Evolutionary conservation across 2,329 filamentous ascomycete genomes (phyloP).

Genomic region (Epichloe scottii): DNA sequence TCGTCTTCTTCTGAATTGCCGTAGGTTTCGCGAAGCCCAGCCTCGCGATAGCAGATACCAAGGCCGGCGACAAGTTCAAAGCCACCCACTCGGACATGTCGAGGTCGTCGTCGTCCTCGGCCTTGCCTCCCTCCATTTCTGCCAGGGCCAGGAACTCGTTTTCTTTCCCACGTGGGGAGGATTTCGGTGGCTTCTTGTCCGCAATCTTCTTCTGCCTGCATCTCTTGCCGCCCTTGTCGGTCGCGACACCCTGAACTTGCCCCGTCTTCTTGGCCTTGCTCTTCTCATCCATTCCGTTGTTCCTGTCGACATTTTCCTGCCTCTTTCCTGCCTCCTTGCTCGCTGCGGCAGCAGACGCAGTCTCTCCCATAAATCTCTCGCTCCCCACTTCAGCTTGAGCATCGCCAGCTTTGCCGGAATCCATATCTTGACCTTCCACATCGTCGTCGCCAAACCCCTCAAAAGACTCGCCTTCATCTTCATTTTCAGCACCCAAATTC

Average conservation of each 20-base stretch:
- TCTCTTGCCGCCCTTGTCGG: conserved; percentile 1
- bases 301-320: conserved; percentile 1
- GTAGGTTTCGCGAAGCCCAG: conserved; percentile 75
- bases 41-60: conserved; percentile 62
- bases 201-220: conserved; percentile 19
- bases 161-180: conserved; percentile 23
- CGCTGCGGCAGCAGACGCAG: neutral
- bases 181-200: conserved; percentile 22
- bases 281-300: conserved; percentile 11
- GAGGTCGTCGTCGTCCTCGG: conserved; percentile 48
- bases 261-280: conserved; percentile 10
- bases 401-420: conserved; percentile 20
- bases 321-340: conserved; percentile 3
- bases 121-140: conserved; percentile 37
- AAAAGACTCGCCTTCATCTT: conserved; percentile 43
- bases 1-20: conserved; percentile 63
- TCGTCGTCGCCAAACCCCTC: conserved; percentile 47
- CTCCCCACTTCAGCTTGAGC: conserved; percentile 18
- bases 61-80: conserved; percentile 58
- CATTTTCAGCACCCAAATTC: conserved; percentile 8
- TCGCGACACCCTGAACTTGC: conserved; percentile 10
- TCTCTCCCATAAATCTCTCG: conserved; percentile 8
- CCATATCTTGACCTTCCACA: conserved; percentile 20
- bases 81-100: conserved; percentile 68
- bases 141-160: conserved; percentile 42